These are phyloP conservation scores for Suillus luteus DNA, from an alignment of 768 basidiomycete species.

Conservation along the genomic window DNA sequence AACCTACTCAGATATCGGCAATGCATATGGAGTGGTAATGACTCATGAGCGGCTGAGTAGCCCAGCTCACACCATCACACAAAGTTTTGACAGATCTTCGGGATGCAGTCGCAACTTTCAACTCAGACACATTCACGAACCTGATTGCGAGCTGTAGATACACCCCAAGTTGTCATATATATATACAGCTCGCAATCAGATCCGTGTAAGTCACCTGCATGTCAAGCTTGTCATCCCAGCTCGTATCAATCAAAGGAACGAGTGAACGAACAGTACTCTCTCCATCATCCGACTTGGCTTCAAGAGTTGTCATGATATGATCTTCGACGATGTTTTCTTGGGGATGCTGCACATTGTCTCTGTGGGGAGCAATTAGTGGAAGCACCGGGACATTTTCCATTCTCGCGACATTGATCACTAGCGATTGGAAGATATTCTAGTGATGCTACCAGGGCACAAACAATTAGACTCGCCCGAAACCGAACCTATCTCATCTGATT, in stretches of 20 bases:
- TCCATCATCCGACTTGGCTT: too few relatives aligned
- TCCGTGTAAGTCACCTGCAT: neutral
- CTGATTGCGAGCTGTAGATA: neutral
- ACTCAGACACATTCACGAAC: neutral
- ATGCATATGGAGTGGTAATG: neutral
- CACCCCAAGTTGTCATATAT: neutral
- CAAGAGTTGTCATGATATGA: too few relatives aligned
- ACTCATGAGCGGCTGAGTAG: neutral
- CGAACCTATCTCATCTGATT: neutral
- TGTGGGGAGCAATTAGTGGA: neutral
- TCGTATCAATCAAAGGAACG: neutral
- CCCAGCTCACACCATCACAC: neutral
- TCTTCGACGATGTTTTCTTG: too few relatives aligned
- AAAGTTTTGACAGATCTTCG: neutral
- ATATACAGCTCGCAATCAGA: neutral
- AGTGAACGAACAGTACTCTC: too few relatives aligned
- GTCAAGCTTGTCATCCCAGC: neutral
- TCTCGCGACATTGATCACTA: neutral
- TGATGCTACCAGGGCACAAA: neutral
- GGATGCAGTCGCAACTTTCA: neutral
- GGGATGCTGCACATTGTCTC: too few relatives aligned
- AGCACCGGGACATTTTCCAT: neutral
- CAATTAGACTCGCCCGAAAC: neutral
- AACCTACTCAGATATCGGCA: neutral
- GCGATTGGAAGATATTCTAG: too few relatives aligned